Conservation (phyloP, 495 filamentous ascomycete species). For the Penicillium egyptiacum region DNA sequence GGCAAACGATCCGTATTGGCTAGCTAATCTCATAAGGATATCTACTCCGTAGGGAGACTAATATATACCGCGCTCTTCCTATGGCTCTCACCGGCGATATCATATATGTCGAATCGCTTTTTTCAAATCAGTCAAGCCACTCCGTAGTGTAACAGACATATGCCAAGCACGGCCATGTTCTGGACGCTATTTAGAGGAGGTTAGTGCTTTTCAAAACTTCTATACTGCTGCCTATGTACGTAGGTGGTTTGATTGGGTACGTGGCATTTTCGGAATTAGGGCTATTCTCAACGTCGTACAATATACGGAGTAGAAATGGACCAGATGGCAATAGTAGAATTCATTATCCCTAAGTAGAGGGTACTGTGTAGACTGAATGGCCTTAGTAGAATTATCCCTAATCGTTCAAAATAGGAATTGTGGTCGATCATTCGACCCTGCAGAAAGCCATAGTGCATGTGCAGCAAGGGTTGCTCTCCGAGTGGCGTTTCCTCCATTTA, state of each 20-base stretch:
- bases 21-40: background rate
- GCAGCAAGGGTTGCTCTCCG: conserved; percentile 2
- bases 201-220: background rate
- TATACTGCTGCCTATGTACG: background rate
- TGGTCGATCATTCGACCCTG: conserved; percentile 4
- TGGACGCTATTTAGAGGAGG: background rate
- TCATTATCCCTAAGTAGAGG: too few relatives aligned
- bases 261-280: background rate
- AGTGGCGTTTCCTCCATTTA: background rate
- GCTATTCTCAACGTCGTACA: background rate
- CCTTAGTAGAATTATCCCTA: background rate
- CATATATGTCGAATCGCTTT: background rate
- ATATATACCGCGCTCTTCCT: background rate
- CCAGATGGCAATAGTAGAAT: background rate
- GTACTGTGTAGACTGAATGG: too few relatives aligned
- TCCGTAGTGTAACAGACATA: background rate
- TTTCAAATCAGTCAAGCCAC: background rate
- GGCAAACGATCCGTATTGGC: background rate
- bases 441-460: conserved; percentile 1
- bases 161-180: background rate
- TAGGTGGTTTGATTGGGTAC: background rate
- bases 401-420: background rate
- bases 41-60: background rate
- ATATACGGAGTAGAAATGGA: background rate
- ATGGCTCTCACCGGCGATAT: background rate